A percentile compares a stretch with the other conserved stretches of the same genome.
These are phyloP conservation scores for Stachybotrys elegans DNA, from an alignment of 2,329 filamentous ascomycete genomes.

Conservation along the genomic window DNA sequence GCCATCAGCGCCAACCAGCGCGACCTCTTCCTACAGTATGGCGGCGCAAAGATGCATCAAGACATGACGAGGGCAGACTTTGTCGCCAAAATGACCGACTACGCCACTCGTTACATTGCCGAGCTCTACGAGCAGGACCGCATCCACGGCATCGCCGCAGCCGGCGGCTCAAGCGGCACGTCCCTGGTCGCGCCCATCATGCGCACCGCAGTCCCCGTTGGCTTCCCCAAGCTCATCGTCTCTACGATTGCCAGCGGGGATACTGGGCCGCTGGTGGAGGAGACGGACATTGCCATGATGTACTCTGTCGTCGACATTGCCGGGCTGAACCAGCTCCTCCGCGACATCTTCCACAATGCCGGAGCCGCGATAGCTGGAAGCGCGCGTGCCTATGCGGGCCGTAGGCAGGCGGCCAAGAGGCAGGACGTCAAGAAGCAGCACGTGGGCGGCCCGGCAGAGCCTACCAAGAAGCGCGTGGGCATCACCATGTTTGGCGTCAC, in stretches of 20 bases:
- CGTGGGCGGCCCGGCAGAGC: background rate
- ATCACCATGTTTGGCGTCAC: conserved; percentile 75
- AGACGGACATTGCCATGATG: conserved; percentile 66
- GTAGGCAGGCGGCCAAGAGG: too few species aligned
- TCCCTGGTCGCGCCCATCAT: conserved; percentile 56
- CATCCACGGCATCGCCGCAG: conserved; percentile 53
- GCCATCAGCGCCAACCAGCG: conserved; percentile 42
- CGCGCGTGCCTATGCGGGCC: conserved; percentile 44
- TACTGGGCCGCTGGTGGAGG: conserved; percentile 58
- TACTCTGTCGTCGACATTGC: conserved; percentile 68
- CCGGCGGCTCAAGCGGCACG: conserved; percentile 61
- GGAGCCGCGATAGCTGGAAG: conserved; percentile 57
- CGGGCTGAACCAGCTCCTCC: conserved; percentile 56
- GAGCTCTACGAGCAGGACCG: conserved; percentile 27
- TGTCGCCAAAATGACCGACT: conserved; percentile 48
- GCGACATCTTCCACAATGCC: conserved; percentile 56
- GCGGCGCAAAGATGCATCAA: conserved; percentile 23
- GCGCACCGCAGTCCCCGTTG: conserved; percentile 55
- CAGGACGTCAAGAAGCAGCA: conserved; percentile 1
- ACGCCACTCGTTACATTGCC: conserved; percentile 36
- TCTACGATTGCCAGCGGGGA: conserved; percentile 66
- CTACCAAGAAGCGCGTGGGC: conserved; percentile 45
- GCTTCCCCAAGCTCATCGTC: conserved; percentile 65
- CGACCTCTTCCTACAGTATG: conserved; percentile 32
- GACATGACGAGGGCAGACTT: conserved; percentile 47